Evolutionary conservation across 805 yeast species (phyloP), one percentile per base, ranked within the genome.

Genomic region (Metschnikowia cerradonensis): DNA sequence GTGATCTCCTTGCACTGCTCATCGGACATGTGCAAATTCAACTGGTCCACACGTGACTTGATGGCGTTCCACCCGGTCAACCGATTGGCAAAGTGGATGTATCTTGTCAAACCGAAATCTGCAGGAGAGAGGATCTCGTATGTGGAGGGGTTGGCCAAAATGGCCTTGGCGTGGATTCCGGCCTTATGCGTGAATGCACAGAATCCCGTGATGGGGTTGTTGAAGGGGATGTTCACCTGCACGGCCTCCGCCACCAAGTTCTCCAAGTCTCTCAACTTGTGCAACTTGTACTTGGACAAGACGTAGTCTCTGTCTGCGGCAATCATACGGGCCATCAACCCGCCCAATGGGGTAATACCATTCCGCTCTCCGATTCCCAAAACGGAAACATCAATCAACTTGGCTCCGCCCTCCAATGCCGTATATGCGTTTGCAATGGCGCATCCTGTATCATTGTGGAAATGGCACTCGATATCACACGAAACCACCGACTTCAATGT

Each of bases 101-200:
- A 92, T 68, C 99, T 84, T 50, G 96, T 84, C 67, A 92, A 82
- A 68, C 99, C 99, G 65, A 92, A 92, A 74, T 92, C 99, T 30
- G 86, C 75, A 51, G 99, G 99, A 68, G 87, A 87, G 68, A 92
- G 80, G 65, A 92, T 92, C 78, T 92, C 99, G 71, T 92, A 92
- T n/a, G 98, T 94, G 43, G 97, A 90, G 56, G 99, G 99, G 75
- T 92, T 94, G 52, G 99, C 99, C 59, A 92, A 81, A 61, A 92
- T 92, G 51, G 98, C 98, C 80, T 94, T 92, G 64, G 99, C 98
- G 71, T 92, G 99, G 68, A 92, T 91, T 73, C 99, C 99, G 52
- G 99, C 99, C 80, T 92, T 92, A 78, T 92, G 99, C 53, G 99
- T 92, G 77, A 92, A 92, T 42, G 99, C 99, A 79, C 98, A 94